These are phyloP conservation scores for Saccharomyces hybrid DNA, from an alignment of 1,139 yeast species.

Conservation along the genomic window DNA sequence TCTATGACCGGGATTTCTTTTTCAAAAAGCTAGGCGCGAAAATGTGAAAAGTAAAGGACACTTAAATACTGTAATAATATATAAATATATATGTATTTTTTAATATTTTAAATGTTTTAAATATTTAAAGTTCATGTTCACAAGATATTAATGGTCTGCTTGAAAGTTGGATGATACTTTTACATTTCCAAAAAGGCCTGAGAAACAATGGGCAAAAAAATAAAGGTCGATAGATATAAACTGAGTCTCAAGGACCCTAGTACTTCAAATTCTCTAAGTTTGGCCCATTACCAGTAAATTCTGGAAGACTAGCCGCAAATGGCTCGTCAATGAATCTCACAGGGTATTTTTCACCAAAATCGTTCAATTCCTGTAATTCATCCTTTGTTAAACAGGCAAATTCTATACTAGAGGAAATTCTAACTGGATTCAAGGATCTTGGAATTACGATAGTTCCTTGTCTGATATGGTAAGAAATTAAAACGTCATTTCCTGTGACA, in stretches of 20 bases:
- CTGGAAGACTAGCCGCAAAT: slow-evolving; percentile 27
- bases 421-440: slow-evolving; percentile 38
- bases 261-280: background rate
- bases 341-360: slow-evolving; percentile 41
- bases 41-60: background rate
- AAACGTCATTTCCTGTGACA: slow-evolving; percentile 40
- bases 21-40: slow-evolving; percentile 4
- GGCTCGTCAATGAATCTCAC: slow-evolving; percentile 32
- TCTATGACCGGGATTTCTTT: slow-evolving; percentile 12
- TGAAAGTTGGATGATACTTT: too few relatives aligned
- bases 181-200: too few relatives aligned
- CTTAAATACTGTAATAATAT: background rate
- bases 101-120: background rate
- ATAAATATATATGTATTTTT: background rate
- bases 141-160: background rate
- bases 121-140: background rate
- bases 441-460: slow-evolving; percentile 49
- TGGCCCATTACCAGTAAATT: slow-evolving; percentile 16
- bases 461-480: slow-evolving; percentile 48
- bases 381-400: slow-evolving; percentile 39
- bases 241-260: background rate
- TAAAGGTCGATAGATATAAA: too few relatives aligned
- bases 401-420: slow-evolving; percentile 29
- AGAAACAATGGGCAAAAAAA: too few relatives aligned
- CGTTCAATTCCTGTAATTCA: slow-evolving; percentile 39